Conservation (phyloP, 1,139 yeast genomes). For the Yamadazyma epiphylla region DNA sequence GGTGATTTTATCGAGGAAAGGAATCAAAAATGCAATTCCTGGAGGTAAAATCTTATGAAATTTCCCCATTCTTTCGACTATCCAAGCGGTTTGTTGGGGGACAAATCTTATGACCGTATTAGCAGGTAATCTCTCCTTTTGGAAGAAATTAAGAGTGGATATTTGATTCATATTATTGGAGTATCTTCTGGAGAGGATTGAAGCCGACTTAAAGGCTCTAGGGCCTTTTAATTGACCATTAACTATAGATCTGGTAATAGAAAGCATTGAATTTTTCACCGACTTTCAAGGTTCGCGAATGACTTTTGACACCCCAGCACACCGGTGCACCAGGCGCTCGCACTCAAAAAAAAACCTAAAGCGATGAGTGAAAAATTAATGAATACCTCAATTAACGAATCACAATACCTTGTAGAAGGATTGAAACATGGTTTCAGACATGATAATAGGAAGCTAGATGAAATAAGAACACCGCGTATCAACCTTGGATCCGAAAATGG, state of each 20-base stretch:
- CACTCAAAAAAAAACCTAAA: neutral
- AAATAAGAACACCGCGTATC: slow-evolving; percentile 63
- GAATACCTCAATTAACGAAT: slow-evolving; percentile 61
- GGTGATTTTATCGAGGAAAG: slow-evolving; percentile 69
- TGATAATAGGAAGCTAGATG: slow-evolving; percentile 65
- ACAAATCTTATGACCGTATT: slow-evolving; percentile 76
- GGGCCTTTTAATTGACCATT: too few relatives aligned
- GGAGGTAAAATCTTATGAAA: slow-evolving; percentile 73
- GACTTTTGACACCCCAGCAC: too few relatives aligned
- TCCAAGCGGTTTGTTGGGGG: slow-evolving; percentile 90
- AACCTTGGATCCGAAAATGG: slow-evolving; percentile 69
- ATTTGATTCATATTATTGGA: neutral
- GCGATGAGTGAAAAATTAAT: too few relatives aligned
- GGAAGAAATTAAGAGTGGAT: slow-evolving; percentile 54
- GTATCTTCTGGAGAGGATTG: too few relatives aligned
- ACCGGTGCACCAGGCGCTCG: too few relatives aligned
- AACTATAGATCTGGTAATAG: too few relatives aligned
- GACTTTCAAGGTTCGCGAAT: too few relatives aligned
- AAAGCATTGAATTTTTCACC: too few relatives aligned
- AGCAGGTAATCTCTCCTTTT: slow-evolving; percentile 62
- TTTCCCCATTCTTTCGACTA: slow-evolving; percentile 89
- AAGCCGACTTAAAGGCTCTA: slow-evolving; percentile 5
- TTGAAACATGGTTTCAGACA: slow-evolving; percentile 59
- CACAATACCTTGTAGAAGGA: slow-evolving; percentile 56
- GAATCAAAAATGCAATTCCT: slow-evolving; percentile 71